A percentile compares a stretch with the other conserved stretches of the same genome.
These are phyloP conservation scores for Wickerhamiella parazyma DNA, from an alignment of 805 yeast species.

Conservation along the genomic window DNA sequence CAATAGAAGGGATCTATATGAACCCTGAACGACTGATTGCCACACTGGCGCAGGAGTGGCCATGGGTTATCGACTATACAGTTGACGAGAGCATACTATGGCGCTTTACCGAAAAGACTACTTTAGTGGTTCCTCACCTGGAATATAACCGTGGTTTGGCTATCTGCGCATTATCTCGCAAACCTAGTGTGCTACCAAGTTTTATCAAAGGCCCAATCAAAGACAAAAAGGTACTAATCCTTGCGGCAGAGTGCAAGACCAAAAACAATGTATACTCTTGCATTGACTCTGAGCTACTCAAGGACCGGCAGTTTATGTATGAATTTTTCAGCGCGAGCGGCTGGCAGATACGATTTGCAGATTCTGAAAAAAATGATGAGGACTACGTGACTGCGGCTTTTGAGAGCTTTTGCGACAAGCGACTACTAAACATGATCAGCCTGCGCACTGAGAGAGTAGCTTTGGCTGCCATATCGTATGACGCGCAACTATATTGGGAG, in stretches of 20 bases:
- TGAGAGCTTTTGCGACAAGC: background rate
- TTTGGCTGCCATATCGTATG: background rate
- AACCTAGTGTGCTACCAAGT: background rate
- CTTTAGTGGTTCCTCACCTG: too few relatives aligned
- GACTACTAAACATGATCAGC: too few relatives aligned
- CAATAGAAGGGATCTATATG: too few relatives aligned
- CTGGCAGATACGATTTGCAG: background rate
- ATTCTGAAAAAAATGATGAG: background rate
- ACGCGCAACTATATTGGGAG: background rate
- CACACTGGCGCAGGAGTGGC: too few relatives aligned
- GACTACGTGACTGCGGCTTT: background rate
- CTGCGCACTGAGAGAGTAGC: background rate
- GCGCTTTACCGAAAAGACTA: too few relatives aligned
- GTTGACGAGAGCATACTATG: too few relatives aligned
- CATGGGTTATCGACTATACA: too few relatives aligned
- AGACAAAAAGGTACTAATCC: background rate
- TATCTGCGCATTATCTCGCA: too few relatives aligned
- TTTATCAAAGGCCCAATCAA: background rate
- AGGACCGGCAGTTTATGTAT: background rate
- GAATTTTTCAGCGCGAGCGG: background rate
- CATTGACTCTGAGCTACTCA: background rate
- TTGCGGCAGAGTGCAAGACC: background rate
- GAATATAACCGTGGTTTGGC: too few relatives aligned
- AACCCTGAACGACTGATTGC: too few relatives aligned
- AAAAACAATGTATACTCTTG: background rate